Percentiles rank a stretch among this genome's conserved stretches.
Evolutionary conservation across 164 flowering plant species (phyloP).

Genomic region (Dillenia suffruticosa): DNA sequence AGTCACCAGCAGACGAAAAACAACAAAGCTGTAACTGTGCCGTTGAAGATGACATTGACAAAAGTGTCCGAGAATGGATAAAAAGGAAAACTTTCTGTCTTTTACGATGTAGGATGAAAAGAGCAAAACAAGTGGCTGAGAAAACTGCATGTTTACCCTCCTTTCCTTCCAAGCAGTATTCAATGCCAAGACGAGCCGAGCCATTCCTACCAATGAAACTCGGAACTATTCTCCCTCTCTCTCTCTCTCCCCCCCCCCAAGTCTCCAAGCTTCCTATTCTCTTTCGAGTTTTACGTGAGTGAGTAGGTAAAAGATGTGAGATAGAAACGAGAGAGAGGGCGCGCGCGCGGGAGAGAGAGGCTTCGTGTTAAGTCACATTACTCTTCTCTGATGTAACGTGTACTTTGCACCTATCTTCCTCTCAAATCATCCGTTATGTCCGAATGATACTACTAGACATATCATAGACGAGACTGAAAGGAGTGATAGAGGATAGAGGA

Average conservation of each 20-base stretch:
- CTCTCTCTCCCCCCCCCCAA: neutral
- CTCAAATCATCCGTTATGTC: constrained; percentile 14
- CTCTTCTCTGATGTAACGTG: constrained; percentile 10
- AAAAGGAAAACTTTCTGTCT: too few relatives aligned
- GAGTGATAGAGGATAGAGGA: too few relatives aligned
- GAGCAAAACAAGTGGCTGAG: too few relatives aligned
- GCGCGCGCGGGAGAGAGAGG: neutral
- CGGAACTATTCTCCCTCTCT: neutral
- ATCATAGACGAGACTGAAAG: neutral
- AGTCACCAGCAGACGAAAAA: too few relatives aligned
- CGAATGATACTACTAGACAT: constrained; percentile 2
- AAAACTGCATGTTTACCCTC: too few relatives aligned
- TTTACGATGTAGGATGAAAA: too few relatives aligned
- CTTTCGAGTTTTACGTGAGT: constrained; percentile 25
- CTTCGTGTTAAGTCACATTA: constrained; percentile 18
- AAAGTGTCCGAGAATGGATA: too few relatives aligned
- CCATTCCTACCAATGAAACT: neutral
- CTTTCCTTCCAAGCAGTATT: too few relatives aligned
- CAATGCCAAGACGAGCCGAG: too few relatives aligned
- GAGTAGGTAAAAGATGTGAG: constrained; percentile 34
- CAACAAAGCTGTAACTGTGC: too few relatives aligned
- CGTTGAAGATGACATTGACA: too few relatives aligned
- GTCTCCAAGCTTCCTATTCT: neutral
- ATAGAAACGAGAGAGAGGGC: neutral
- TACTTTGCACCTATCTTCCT: constrained; percentile 12